Conservation (phyloP, 208 protist species). For the Leptomonas pyrrhocoris region DNA sequence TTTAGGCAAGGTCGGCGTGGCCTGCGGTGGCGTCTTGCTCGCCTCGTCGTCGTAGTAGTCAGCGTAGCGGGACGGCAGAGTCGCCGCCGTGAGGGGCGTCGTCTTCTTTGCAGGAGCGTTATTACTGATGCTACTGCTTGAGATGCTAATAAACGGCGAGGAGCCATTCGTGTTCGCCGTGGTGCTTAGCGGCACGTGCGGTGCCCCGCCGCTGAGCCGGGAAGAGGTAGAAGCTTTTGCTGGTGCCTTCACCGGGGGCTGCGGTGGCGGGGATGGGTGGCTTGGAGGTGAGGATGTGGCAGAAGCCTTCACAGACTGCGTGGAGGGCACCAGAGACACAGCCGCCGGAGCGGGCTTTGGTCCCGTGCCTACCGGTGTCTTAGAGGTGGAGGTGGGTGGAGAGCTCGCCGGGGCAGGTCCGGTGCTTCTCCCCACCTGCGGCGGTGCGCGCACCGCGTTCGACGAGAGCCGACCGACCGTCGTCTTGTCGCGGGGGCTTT, state of each 20-base stretch:
- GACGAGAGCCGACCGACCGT: no score
- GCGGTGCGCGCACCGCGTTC: not conserved
- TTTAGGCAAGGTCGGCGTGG: no score
- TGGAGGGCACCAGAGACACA: not conserved
- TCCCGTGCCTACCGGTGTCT: not conserved
- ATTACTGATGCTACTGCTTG: no score
- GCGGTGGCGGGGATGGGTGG: not conserved
- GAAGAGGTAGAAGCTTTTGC: not conserved
- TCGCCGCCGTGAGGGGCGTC: not conserved
- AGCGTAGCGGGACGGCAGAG: conserved; percentile 14
- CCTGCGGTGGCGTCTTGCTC: not conserved
- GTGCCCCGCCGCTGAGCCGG: not conserved
- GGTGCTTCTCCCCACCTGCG: not conserved
- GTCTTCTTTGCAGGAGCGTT: not conserved
- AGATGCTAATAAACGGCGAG: not conserved
- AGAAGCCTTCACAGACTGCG: not conserved
- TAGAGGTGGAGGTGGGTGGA: not conserved
- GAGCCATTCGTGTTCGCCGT: not conserved
- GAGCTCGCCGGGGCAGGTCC: not conserved
- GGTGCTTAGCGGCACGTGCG: not conserved
- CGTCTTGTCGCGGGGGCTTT: not conserved
- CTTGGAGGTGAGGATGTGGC: no score
- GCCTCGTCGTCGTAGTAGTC: not conserved
- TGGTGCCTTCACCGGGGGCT: not conserved
- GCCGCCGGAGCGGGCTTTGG: not conserved